phyloP scores from a whole-genome alignment of 2,329 filamentous ascomycete species.

The Sphaerulina vaccinii region DNA sequence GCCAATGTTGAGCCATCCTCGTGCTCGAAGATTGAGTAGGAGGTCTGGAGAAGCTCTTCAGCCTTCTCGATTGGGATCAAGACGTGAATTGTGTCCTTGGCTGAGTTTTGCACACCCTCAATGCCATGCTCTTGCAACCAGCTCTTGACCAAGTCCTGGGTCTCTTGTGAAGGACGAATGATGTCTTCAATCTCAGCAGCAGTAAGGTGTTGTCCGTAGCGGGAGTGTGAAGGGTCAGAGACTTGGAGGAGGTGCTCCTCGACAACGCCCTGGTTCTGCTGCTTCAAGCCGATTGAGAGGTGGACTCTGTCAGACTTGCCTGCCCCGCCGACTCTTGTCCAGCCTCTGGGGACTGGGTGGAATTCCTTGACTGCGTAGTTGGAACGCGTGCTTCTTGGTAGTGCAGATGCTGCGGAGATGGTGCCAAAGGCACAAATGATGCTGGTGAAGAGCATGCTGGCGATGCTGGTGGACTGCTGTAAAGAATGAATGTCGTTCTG shows the following conservation, averaged over 20 bases:
- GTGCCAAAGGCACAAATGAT: slow-evolving; percentile 23
- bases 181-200: slow-evolving; percentile 54
- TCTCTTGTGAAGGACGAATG: slow-evolving; percentile 54
- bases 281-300: slow-evolving; percentile 59
- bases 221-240: slow-evolving; percentile 53
- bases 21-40: slow-evolving; percentile 54
- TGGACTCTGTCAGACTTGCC: slow-evolving; percentile 51
- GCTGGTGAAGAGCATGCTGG: neutral
- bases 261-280: slow-evolving; percentile 55
- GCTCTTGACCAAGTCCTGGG: slow-evolving; percentile 53
- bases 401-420: slow-evolving; percentile 17
- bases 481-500: neutral
- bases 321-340: slow-evolving; percentile 50
- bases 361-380: slow-evolving; percentile 57
- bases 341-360: slow-evolving; percentile 53
- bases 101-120: slow-evolving; percentile 48
- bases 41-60: slow-evolving; percentile 55
- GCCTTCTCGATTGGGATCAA: slow-evolving; percentile 52
- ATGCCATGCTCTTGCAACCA: slow-evolving; percentile 58
- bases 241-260: slow-evolving; percentile 57
- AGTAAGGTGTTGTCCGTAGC: slow-evolving; percentile 56
- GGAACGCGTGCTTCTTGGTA: slow-evolving; percentile 27
- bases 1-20: slow-evolving; percentile 53
- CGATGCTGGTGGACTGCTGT: neutral
- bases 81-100: slow-evolving; percentile 59